Evolutionary conservation across 129 eudicot genomes (phyloP), one percentile per base, ranked within the genome.

Genomic region (Apium graveolens): DNA sequence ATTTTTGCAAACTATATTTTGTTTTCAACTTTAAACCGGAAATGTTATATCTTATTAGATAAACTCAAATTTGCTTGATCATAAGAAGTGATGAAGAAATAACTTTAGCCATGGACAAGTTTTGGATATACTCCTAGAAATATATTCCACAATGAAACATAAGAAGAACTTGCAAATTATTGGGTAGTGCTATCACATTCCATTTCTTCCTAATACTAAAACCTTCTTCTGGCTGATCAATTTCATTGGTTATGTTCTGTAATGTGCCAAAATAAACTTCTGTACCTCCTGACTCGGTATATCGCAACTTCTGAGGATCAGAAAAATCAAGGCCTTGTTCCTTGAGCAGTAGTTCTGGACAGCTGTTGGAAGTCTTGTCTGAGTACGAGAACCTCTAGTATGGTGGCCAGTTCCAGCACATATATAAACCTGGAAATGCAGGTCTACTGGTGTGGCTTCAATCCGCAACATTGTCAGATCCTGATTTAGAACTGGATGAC

Each of bases 401-500:
- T 90, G 97, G 84, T 89, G 98, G 26, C 96, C 98, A 4, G 98
- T 90, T 73, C 97, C 98, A 51, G 89, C 92, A 81, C 96, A 86
- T 86, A 93, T 38, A 38, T 38, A 38, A 69, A 87, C 91, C 83
- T 87, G 92, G 79, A 93, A 35, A 27, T 82, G 88, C 66, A 87
- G 95, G 45, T 87, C 98, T 8, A 90, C 83, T 71, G 90, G 86
- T 85, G 93, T 89, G 71, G 95, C 97, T 48, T 89, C 91, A 82
- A 78, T 91, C 78, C 90, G 83, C 77, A 93, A 73, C 79, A 84
- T 81, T 18, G 89, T 76, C 38, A 91, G 89, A 84, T 91, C 95
- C 5, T 85, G 90, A 71, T 86, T 93, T 7, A 89, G 81, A 91
- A 87, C 63, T 91, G 95, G 26, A 93, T 82, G 21, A 97, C 97